These are phyloP conservation scores for Physaria fendleri DNA, from an alignment of 345 rosid genomes.

Conservation along the genomic window DNA sequence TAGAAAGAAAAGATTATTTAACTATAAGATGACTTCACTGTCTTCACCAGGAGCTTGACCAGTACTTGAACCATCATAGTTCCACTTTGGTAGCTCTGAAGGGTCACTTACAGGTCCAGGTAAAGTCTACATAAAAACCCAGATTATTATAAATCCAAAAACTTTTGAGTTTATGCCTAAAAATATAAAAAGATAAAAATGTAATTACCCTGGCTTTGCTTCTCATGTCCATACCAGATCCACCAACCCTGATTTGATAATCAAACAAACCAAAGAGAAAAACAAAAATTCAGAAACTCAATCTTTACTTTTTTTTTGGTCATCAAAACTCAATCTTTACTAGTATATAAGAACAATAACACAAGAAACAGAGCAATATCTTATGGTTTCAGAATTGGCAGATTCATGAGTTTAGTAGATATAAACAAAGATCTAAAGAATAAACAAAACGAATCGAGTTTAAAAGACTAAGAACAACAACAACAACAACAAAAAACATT, in stretches of 20 bases:
- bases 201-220: conserved; percentile 70
- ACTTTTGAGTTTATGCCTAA: not conserved
- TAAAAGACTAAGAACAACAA: not conserved
- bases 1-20: conserved; percentile 22
- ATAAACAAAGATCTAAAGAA: not conserved
- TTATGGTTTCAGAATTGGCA: not conserved
- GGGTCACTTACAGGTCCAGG: conserved; percentile 59
- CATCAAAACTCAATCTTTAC: not conserved
- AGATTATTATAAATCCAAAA: not conserved
- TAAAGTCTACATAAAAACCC: conserved; percentile 41
- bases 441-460: not conserved
- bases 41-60: conserved; percentile 91
- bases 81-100: conserved; percentile 63
- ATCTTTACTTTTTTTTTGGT: not conserved
- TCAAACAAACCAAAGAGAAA: not conserved
- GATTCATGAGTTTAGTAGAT: not conserved
- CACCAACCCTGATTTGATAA: conserved; percentile 55
- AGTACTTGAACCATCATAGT: conserved; percentile 86
- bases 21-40: conserved; percentile 86
- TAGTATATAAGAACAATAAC: too few species aligned
- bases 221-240: conserved; percentile 74
- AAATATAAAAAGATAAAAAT: not conserved
- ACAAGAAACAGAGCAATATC: too few species aligned
- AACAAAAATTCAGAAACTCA: not conserved
- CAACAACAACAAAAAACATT: too few species aligned